Percentiles rank a stretch among this genome's conserved stretches.
Evolutionary conservation across 2,329 filamentous ascomycete genomes (phyloP).

Genomic region (Penicillium sp.): DNA sequence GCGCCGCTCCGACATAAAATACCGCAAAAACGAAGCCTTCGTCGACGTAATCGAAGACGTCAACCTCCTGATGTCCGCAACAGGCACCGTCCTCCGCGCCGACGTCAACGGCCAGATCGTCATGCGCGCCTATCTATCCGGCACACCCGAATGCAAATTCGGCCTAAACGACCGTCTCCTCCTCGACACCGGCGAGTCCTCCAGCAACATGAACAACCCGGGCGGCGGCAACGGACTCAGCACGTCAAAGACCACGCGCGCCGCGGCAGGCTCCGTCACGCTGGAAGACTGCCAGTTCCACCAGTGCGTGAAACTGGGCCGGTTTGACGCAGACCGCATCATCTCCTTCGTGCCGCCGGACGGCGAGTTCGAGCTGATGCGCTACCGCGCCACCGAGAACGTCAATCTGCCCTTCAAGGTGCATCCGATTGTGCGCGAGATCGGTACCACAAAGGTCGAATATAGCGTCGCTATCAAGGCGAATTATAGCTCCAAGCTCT

Average conservation of each 20-base stretch:
- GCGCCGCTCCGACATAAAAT: constrained; percentile 95
- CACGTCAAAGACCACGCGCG: constrained; percentile 79
- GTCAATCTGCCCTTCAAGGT: constrained; percentile 98
- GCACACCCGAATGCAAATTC: constrained; percentile 97
- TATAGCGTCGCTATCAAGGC: constrained; percentile 96
- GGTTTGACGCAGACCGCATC: constrained; percentile 92
- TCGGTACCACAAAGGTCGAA: constrained; percentile 94
- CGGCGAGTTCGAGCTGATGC: constrained; percentile 97
- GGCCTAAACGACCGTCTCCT: constrained; percentile 91
- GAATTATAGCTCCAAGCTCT: constrained; percentile 92
- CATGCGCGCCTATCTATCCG: constrained; percentile 94
- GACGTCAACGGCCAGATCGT: constrained; percentile 96
- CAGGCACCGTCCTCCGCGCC: constrained; percentile 83
- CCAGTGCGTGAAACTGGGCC: constrained; percentile 94
- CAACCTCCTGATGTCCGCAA: constrained; percentile 97
- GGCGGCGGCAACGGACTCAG: constrained; percentile 55
- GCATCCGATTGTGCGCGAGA: constrained; percentile 94
- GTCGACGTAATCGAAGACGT: constrained; percentile 99
- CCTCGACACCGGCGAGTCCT: constrained; percentile 66
- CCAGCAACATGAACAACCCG: constrained; percentile 23
- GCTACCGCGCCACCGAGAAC: constrained; percentile 94
- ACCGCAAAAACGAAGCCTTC: constrained; percentile 98
- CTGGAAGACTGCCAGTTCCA: constrained; percentile 98
- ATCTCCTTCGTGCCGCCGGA: constrained; percentile 96
- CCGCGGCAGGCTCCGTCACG: constrained; percentile 87